Conservation (phyloP, 2,329 filamentous ascomycete species). For the Phoma sp. region DNA sequence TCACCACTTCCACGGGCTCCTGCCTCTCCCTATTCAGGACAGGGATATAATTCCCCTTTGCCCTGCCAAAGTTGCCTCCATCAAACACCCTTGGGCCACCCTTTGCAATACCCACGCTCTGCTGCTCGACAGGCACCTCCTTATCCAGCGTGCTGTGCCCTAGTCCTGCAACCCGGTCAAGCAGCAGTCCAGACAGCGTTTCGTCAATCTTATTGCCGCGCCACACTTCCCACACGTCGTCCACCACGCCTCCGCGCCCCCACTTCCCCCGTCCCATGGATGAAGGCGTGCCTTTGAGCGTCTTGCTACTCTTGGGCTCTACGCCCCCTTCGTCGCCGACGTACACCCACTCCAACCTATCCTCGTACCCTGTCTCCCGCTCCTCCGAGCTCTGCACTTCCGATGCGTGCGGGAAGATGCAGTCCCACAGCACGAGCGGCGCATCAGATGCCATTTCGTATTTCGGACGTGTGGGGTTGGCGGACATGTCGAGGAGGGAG, state of each 20-base stretch:
- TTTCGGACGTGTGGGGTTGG: constrained; percentile 77
- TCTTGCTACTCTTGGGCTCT: constrained; percentile 53
- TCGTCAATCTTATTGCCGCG: constrained; percentile 88
- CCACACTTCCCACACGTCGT: constrained; percentile 82
- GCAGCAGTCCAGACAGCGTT: constrained; percentile 75
- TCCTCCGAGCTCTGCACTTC: constrained; percentile 48
- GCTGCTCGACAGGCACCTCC: constrained; percentile 17
- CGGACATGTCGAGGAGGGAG: constrained; percentile 74
- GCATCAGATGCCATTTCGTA: constrained; percentile 92
- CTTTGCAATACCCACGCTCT: constrained; percentile 29
- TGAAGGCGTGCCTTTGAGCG: constrained; percentile 23
- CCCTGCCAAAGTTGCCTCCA: constrained; percentile 62
- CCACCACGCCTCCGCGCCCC: constrained; percentile 46
- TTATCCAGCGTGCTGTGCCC: constrained; percentile 41
- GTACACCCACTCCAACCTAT: constrained; percentile 80
- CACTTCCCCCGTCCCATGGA: constrained; percentile 40
- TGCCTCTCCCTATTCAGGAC: constrained; percentile 64
- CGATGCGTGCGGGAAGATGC: constrained; percentile 73
- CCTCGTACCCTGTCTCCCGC: constrained; percentile 55
- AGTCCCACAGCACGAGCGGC: constrained; percentile 95
- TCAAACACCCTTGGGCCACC: constrained; percentile 63
- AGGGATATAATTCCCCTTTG: constrained; percentile 65
- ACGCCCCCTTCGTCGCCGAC: constrained; percentile 69
- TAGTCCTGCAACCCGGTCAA: constrained; percentile 65
- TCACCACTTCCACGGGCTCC: constrained; percentile 68